Percentiles rank a stretch among this genome's conserved stretches.
Conservation (phyloP, 2,329 filamentous ascomycete species). For the Xylariaceae sp. region DNA sequence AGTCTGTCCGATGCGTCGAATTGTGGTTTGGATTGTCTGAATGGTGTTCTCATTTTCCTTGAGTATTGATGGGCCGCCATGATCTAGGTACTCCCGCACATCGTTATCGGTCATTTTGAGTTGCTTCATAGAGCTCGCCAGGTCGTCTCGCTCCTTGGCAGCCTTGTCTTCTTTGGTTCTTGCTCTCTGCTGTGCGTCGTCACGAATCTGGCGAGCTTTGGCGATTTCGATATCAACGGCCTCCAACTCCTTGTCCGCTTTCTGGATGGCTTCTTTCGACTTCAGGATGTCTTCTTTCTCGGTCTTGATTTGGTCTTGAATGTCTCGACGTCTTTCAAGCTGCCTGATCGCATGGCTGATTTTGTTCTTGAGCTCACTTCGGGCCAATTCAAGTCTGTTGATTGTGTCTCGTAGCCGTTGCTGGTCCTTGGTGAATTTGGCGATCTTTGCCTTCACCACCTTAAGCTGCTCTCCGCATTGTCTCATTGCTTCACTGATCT, state of each 20-base stretch:
- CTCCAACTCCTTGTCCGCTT: conserved; percentile 69
- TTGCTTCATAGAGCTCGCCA: conserved; percentile 72
- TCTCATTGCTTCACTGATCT: conserved; percentile 75
- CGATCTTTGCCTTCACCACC: conserved; percentile 57
- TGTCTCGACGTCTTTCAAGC: conserved; percentile 73
- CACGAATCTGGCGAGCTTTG: conserved; percentile 70
- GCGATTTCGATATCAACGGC: conserved; percentile 70
- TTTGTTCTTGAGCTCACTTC: conserved; percentile 69
- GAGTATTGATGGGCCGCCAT: conserved; percentile 70
- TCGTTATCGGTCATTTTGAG: conserved; percentile 71
- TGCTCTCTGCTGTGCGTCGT: conserved; percentile 70
- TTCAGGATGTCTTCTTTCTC: conserved; percentile 64
- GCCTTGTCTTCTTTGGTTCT: conserved; percentile 69
- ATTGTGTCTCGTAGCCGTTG: conserved; percentile 68
- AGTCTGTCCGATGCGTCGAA: conserved; percentile 63
- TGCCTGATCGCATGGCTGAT: conserved; percentile 67
- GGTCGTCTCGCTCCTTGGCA: conserved; percentile 64
- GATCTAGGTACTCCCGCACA: conserved; percentile 74
- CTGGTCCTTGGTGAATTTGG: conserved; percentile 64
- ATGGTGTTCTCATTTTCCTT: conserved; percentile 67
- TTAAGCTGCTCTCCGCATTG: conserved; percentile 64
- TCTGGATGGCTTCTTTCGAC: conserved; percentile 66
- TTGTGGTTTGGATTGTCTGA: conserved; percentile 60
- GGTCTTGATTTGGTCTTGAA: conserved; percentile 68
- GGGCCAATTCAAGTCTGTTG: conserved; percentile 69